Evolutionary conservation across 148 eudicot genomes (phyloP).

Genomic region (Arbutus unedo): DNA sequence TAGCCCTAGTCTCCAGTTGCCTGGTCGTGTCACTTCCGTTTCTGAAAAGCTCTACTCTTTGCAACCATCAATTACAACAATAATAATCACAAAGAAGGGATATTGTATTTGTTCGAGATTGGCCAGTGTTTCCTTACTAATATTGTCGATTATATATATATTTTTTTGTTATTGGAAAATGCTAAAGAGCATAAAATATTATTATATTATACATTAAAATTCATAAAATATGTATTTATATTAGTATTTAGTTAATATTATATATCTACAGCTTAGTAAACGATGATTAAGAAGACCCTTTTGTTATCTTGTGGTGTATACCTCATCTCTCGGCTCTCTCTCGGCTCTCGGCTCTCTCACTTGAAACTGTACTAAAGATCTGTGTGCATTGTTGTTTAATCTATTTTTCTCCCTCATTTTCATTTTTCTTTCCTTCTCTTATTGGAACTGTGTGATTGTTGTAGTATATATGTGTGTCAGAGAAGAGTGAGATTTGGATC

Average conservation of each 20-base stretch:
- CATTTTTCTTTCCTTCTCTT: neutral
- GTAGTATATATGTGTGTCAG: constrained; percentile 9
- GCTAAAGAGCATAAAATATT: too few species aligned
- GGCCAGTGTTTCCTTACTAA: neutral
- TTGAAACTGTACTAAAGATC: constrained; percentile 3
- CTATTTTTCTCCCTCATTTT: neutral
- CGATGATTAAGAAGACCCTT: too few species aligned
- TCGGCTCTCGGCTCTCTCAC: too few species aligned
- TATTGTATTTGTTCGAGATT: neutral
- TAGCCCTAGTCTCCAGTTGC: constrained; percentile 13
- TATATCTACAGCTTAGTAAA: too few species aligned
- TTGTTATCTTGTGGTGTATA: neutral
- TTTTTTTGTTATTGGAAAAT: too few species aligned
- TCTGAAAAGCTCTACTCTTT: neutral
- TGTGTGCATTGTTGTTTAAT: neutral
- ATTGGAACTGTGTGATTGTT: neutral
- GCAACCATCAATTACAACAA: neutral
- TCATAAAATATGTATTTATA: too few species aligned
- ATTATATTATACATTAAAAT: too few species aligned
- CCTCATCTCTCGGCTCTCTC: too few species aligned
- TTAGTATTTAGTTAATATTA: too few species aligned
- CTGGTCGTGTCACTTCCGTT: constrained; percentile 17
- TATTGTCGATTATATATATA: neutral
- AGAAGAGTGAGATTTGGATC: constrained; percentile 8
- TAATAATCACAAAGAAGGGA: neutral